Base-by-base conservation (phyloP, 1,139 yeast species). In the Entelexis paramagnoliae region DNA sequence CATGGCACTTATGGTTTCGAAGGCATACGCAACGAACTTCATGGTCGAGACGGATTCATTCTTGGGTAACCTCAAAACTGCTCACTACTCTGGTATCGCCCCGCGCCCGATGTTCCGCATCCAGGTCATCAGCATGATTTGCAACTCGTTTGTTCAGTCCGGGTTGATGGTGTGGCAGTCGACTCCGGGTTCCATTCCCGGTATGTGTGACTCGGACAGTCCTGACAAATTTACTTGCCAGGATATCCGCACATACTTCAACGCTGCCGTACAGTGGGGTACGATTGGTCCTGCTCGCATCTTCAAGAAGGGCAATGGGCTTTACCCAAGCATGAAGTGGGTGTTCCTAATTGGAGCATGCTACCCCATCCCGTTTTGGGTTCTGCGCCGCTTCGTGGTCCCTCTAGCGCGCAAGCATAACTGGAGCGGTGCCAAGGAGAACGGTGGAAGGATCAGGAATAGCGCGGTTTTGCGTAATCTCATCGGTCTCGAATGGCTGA, bases 221-320 rank as follows among this genome's bases (percentile, higher is more conserved):
- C 30, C 43, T 6, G 33, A 40, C n/a, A 40, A 40, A 33, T 67
- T 68, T 56, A 63, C 64, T 26, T 68, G 71, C 49, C 65, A 51
- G 9, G 49, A 30, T 20, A 60, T 64, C 5, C 60, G 54, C 9
- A 62, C 70, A 0, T 67, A 59, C 54, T 71, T 64, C 58, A 63
- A 64, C 45, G 66, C 72, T 6, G 64, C 68, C 24, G 66, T 70
- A 4, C 61, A 67, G 40, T 70, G 71, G 67, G 77, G 77, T 32
- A 67, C 72, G 45, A 78, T 81, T 60, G 87, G 85, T 26, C 88
- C 88, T 22, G 70, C 75, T 61, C 71, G 76, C 50, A 75, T 79
- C 24, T 79, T 80, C 60, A 40, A 40, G 22, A 13, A 26, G 7
- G 40, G 40, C 5, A 62, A 64, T 42, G 70, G 69, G 1, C 64